Conservation (phyloP, 148 eudicot genomes). For the Rhododendron mucronatum region DNA sequence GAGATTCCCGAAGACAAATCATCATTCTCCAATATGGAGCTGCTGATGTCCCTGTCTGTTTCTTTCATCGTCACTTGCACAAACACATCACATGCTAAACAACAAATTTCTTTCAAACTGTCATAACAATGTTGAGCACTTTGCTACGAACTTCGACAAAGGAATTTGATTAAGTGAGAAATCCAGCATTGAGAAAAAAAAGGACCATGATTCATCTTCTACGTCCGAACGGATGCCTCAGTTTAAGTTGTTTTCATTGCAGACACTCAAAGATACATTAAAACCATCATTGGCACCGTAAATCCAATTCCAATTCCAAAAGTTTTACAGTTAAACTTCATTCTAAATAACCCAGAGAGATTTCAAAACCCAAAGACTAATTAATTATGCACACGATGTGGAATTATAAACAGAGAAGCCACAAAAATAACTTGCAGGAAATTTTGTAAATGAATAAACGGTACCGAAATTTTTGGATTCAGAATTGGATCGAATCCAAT, state of each 20-base stretch:
- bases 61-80: conserved; percentile 24
- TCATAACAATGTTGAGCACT: not conserved
- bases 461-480: conserved; percentile 5
- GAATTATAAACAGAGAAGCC: not conserved
- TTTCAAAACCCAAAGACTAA: not conserved
- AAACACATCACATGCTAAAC: not conserved
- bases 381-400: not conserved
- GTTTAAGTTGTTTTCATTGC: conserved; percentile 4
- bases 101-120: not conserved
- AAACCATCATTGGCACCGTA: conserved; percentile 11
- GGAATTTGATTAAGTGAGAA: not conserved
- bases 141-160: not conserved
- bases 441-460: not conserved
- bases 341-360: not conserved
- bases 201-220: not conserved
- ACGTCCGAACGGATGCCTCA: not conserved
- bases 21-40: conserved; percentile 4
- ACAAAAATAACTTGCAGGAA: not conserved
- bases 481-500: not conserved
- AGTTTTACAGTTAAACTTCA: not conserved
- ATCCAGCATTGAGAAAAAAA: not conserved
- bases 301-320: not conserved
- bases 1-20: conserved; percentile 38
- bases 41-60: conserved; percentile 35
- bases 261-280: not conserved